These are phyloP conservation scores for Ophiorrhiza pumila DNA, from an alignment of 257 asterid species.

Conservation along the genomic window DNA sequence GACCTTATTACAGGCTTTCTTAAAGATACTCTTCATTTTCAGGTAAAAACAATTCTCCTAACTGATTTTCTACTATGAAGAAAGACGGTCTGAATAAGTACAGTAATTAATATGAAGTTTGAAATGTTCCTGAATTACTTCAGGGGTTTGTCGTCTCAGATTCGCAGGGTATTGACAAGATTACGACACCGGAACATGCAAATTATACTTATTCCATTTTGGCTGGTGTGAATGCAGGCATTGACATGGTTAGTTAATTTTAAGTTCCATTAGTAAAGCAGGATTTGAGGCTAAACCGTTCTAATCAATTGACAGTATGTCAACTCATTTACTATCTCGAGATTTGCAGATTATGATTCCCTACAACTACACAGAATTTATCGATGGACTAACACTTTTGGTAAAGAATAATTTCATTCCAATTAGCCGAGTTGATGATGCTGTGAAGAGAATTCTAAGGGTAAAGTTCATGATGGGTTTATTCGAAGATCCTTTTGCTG, in stretches of 20 bases:
- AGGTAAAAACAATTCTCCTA: constrained; percentile 29
- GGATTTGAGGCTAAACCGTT: neutral
- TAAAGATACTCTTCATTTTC: constrained; percentile 50
- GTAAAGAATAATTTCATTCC: constrained; percentile 46
- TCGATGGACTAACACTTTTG: constrained; percentile 48
- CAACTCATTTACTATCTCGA: neutral
- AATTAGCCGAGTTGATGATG: constrained; percentile 64
- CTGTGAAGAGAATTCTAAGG: constrained; percentile 61
- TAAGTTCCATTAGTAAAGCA: neutral
- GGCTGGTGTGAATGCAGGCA: constrained; percentile 39
- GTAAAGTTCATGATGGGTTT: constrained; percentile 70
- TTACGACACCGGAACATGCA: constrained; percentile 37
- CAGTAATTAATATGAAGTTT: neutral
- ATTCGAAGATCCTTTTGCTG: constrained; percentile 63
- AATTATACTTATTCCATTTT: constrained; percentile 43
- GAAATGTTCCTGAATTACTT: neutral
- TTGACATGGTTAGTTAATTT: constrained; percentile 38
- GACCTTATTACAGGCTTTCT: constrained; percentile 62
- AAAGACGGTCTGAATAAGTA: neutral
- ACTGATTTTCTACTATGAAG: neutral
- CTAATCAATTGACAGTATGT: no score
- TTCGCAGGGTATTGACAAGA: constrained; percentile 37
- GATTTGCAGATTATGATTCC: constrained; percentile 68
- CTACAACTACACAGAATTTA: constrained; percentile 51
- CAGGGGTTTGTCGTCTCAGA: constrained; percentile 51